Evolutionary conservation across 768 basidiomycete species (phyloP).

Genomic region (Lentinula sp.): DNA sequence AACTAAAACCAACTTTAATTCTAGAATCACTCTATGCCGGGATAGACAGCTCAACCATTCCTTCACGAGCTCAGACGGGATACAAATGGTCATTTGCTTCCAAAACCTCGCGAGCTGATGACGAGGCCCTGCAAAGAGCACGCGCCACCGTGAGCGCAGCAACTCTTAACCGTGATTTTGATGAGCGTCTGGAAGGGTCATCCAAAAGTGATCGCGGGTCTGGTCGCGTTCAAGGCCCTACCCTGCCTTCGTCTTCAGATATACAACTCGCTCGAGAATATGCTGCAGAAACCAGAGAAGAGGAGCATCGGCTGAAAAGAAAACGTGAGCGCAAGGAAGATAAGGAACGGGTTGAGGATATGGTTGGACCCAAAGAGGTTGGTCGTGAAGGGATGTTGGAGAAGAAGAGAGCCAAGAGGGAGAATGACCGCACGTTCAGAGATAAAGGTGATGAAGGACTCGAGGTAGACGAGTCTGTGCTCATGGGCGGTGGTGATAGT

Average conservation of each 20-base stretch:
- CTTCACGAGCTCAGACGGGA: constrained; percentile 65
- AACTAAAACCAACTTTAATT: neutral
- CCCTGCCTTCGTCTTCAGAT: constrained; percentile 65
- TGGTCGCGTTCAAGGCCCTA: constrained; percentile 54
- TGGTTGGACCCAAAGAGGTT: constrained; percentile 73
- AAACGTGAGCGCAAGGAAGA: constrained; percentile 63
- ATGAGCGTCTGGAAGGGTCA: constrained; percentile 11
- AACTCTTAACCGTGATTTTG: constrained; percentile 28
- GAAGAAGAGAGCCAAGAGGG: constrained; percentile 74
- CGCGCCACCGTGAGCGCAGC: constrained; percentile 54
- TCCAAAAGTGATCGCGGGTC: constrained; percentile 18
- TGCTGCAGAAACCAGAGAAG: constrained; percentile 40
- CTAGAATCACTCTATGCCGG: constrained; percentile 56
- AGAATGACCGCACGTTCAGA: constrained; percentile 62
- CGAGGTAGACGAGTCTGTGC: constrained; percentile 71
- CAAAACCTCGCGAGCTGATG: constrained; percentile 54
- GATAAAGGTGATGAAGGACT: constrained; percentile 74
- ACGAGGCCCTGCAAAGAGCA: constrained; percentile 48
- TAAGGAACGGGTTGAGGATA: constrained; percentile 68
- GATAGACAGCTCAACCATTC: constrained; percentile 44
- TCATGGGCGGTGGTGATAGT: constrained; percentile 80
- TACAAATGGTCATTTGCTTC: constrained; percentile 88
- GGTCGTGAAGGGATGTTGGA: constrained; percentile 84
- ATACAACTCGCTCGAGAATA: constrained; percentile 65
- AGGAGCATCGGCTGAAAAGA: constrained; percentile 51